Evolutionary conservation across 495 filamentous ascomycete species (phyloP).

Genomic region (Aspergillus nanangensis): DNA sequence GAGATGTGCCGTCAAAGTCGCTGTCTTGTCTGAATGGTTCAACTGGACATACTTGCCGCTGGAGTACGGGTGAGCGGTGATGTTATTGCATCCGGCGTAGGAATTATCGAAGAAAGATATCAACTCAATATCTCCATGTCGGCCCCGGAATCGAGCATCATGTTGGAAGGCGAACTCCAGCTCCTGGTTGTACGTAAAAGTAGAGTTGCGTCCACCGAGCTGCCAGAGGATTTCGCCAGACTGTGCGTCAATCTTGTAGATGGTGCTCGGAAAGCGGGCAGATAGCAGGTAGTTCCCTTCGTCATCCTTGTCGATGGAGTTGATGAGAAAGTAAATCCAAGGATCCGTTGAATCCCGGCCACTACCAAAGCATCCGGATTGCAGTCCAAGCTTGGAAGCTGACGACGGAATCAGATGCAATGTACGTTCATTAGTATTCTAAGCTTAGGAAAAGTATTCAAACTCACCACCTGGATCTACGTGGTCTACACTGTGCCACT

Average conservation of each 20-base stretch:
- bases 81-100: constrained; percentile 5
- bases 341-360: no score
- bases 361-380: no score
- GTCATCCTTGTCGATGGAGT: no score
- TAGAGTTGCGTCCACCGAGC: no score
- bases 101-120: constrained; percentile 47
- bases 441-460: constrained; percentile 6
- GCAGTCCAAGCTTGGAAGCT: no score
- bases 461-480: constrained; percentile 24
- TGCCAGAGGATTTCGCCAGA: no score
- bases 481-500: constrained; percentile 30
- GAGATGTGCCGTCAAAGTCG: constrained; percentile 23
- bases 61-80: constrained; percentile 19
- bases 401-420: no score
- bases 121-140: constrained; percentile 27
- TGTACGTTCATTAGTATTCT: constrained; percentile 35
- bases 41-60: constrained; percentile 43
- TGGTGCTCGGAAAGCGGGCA: no score
- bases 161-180: constrained; percentile 47
- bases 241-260: no score
- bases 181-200: constrained; percentile 14
- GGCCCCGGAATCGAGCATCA: constrained; percentile 40
- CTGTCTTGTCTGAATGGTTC: constrained; percentile 33
- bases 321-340: no score
- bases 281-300: no score